Conservation (phyloP, 108 stramenopile species). For the Pseudonitzschia pungens region DNA sequence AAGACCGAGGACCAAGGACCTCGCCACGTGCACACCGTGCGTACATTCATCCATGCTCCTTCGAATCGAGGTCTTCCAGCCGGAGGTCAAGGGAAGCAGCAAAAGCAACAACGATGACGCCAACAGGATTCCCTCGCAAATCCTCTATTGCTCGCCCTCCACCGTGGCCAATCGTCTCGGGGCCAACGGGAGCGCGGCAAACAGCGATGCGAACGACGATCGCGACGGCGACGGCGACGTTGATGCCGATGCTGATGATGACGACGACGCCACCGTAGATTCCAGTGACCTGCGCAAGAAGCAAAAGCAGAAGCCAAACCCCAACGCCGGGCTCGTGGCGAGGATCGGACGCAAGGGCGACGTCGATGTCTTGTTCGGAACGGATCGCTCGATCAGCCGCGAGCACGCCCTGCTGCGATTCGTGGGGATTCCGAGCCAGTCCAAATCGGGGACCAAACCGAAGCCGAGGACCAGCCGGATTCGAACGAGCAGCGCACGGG, state of each 20-base stretch:
- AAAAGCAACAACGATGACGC: background rate
- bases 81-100: background rate
- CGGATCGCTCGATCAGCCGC: slow-evolving; percentile 31
- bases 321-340: slow-evolving; percentile 4
- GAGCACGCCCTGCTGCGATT: slow-evolving; percentile 25
- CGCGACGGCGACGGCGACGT: background rate
- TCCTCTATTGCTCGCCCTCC: background rate
- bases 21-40: background rate
- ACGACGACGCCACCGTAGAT: background rate
- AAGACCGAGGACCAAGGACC: no score
- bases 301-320: no score
- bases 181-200: background rate
- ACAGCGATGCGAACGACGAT: background rate
- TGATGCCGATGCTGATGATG: no score
- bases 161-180: slow-evolving; percentile 1
- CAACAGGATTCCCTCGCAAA: background rate
- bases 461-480: no score
- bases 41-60: slow-evolving; percentile 3
- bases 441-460: background rate
- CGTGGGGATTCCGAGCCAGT: background rate
- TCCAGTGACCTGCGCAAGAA: background rate
- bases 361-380: slow-evolving; percentile 19
- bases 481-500: background rate
- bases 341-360: slow-evolving; percentile 33
- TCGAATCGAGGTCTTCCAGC: slow-evolving; percentile 3